Evolutionary conservation across 139 green algal species (phyloP).

Genomic region (Tetraselmis chui): DNA sequence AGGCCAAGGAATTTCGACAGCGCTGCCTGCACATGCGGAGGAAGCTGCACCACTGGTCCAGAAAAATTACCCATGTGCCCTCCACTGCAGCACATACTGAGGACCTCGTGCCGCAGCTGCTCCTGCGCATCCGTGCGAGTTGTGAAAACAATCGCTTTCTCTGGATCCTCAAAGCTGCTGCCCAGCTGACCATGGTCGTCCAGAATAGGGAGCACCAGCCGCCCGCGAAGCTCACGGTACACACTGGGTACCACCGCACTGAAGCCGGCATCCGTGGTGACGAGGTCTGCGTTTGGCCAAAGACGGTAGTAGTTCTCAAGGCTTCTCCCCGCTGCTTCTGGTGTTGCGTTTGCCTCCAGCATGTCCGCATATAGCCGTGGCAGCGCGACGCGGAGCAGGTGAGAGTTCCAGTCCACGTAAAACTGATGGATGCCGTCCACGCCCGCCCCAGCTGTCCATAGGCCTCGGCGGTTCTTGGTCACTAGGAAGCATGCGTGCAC

Average conservation of each 20-base stretch:
- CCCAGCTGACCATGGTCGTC: neutral
- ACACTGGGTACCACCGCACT: neutral
- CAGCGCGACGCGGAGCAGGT: neutral
- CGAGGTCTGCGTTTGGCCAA: neutral
- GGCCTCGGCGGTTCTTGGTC: conserved; percentile 56
- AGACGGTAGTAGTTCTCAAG: neutral
- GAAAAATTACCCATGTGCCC: neutral
- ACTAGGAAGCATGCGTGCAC: conserved; percentile 81
- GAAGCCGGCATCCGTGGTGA: neutral
- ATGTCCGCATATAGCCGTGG: neutral
- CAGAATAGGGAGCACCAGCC: neutral
- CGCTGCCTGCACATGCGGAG: neutral
- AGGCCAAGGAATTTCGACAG: neutral
- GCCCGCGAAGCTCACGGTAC: neutral
- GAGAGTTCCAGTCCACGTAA: neutral
- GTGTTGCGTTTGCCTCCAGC: neutral
- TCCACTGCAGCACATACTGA: neutral
- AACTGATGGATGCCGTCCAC: neutral
- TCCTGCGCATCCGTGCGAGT: neutral
- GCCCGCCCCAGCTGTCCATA: conserved; percentile 31
- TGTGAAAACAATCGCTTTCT: neutral
- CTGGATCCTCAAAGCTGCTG: neutral
- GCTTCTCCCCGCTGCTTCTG: no score
- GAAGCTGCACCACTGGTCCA: neutral
- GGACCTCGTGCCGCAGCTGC: neutral